Evolutionary conservation across 2,329 filamentous ascomycete genomes (phyloP), one percentile per base, ranked within the genome.

Genomic region (Hypomyces rosellus): DNA sequence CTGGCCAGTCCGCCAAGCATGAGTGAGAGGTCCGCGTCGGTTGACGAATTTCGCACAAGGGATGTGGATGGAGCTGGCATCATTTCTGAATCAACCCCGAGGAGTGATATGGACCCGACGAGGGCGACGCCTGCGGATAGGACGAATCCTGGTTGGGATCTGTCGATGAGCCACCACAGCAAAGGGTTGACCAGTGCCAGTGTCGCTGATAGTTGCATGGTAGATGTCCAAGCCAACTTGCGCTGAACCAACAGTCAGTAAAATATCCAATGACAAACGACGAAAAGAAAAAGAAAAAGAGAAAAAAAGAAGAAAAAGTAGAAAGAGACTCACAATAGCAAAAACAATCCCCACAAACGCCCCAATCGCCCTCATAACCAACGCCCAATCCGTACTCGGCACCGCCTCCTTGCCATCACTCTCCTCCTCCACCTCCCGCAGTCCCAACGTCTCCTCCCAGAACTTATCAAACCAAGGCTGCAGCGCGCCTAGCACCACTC

Each of bases 101-200:
- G 78, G 15, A 96, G 72, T 14, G 89, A 67, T 13, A 80, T 78
- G 9, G 91, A 91, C 7, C 92, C 89, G 1, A 79, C 71, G 22
- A 92, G 64, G 1, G 89, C 87, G 11, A 96, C 84, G 2, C 81
- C 72, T 13, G 84, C 76, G 0, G 89, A 90, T 49, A 96, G 78
- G 34, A 93, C 72, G 58, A 97, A 86, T 4, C 93, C 93, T 0
- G 90, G 80, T 58, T 83, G 84, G 43, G 89, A 93, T 46, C 92
- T 88, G 69, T 99, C 93, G 63, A 99, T 87, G 20, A 97, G 76
- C 69, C 95, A 99, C 93, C 93, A 99, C 15, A 99, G 74, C 9
- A 93, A 86, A 1, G 93, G 92, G 65, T 97, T 97, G 16, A 87
- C 89, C 53, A 97, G 81, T 18, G 90, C 88, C 45, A 99, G 82